Base-by-base conservation (phyloP, 768 basidiomycete genomes). In the Mycena galopus region DNA sequence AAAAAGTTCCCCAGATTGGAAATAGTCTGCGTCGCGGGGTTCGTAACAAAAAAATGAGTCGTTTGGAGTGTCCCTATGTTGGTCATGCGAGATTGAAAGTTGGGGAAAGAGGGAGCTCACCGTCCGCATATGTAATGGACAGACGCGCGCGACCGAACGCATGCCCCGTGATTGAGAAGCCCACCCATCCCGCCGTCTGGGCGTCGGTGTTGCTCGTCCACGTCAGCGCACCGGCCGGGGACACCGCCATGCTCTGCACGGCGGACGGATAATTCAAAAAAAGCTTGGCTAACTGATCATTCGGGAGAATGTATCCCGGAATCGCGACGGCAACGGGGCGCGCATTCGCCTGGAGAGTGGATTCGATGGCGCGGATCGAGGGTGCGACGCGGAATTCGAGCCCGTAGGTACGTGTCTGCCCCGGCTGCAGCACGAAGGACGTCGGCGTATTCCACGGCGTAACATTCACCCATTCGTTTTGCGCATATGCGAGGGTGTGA, bases 391-490 rank as follows among this genome's bases (percentile, higher is more conserved):
- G 81, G 78, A 90, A 89, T 73, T 87, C 83, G 7, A 90, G 77
- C 35, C 89, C 89, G 67, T 89, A 90, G 0, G 88, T 88, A 14
- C 86, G 85, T 9, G 83, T 86, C 72, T 88, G 78, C 1, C 86
- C 85, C 4, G 88, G 82, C 32, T 85, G 82, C 7, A 90, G 82
- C 11, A 80, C 82, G n/a, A 77, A 80, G 16, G 87, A 88, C 1
- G 88, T 86, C 4, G 88, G 83, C 4, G 84, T 84, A 74, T 89
- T 90, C 88, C 88, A 89, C 0, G 89, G 88, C 0, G 86, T 86
- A 42, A 86, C 86, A 10, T 75, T 74, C 9, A 81, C 81, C 89
- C 89, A 89, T 75, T 89, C 88, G 74, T 88, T 86, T 72, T 89
- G 80, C 16, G 88, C 88, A 75, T 88, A 89, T 0, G 88, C 88